phyloP scores from a whole-genome alignment of 192 early-diverging fungal species.

The Coemansia sp. region DNA sequence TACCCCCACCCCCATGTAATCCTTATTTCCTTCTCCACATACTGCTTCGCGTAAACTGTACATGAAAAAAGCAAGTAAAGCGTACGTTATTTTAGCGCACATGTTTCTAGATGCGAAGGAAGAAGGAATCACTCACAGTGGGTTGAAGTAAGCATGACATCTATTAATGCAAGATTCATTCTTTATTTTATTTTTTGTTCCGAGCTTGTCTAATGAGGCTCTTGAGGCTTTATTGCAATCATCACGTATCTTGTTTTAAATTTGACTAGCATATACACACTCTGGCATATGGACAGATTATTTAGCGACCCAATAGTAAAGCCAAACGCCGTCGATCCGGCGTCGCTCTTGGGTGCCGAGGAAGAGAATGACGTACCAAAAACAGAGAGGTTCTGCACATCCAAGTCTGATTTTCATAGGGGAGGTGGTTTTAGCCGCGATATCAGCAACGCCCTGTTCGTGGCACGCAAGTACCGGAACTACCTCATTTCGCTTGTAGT shows the following conservation, averaged over 20 bases:
- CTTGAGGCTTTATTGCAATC: not conserved
- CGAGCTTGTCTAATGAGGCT: not conserved
- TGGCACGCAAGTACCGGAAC: not conserved
- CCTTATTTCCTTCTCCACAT: not conserved
- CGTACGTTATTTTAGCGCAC: not conserved
- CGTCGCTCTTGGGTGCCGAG: not conserved
- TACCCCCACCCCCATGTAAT: too few relatives aligned
- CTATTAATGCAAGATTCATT: not conserved
- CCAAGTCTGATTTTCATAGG: not conserved
- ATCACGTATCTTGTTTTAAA: not conserved
- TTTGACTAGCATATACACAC: not conserved
- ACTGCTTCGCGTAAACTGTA: not conserved
- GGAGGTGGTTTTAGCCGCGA: not conserved
- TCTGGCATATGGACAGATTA: not conserved
- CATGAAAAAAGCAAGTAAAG: not conserved
- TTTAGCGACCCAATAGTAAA: not conserved
- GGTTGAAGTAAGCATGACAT: not conserved
- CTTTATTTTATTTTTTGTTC: not conserved
- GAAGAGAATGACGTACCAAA: not conserved
- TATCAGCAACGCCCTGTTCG: not conserved
- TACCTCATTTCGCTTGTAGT: not conserved
- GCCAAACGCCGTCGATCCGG: slow-evolving; percentile 5
- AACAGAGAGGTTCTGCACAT: not conserved
- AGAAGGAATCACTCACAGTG: not conserved
- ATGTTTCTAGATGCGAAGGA: not conserved